Evolutionary conservation across 257 asterid species (phyloP).

Genomic region (Rubia yunnanensis): DNA sequence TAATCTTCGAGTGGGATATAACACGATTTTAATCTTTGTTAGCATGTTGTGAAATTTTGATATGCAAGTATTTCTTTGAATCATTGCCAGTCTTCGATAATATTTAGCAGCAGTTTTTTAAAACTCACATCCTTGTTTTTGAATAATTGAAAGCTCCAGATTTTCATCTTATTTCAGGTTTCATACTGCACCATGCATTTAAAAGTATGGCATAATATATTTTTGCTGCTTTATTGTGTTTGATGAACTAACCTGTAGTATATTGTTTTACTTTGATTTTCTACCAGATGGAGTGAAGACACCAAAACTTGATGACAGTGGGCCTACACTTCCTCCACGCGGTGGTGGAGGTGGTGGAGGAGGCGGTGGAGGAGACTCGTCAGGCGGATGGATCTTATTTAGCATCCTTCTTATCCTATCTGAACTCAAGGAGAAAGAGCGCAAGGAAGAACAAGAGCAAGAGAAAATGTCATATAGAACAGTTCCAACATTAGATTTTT

Average conservation of each 20-base stretch:
- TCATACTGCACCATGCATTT: slow-evolving; percentile 1
- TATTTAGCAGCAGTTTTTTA: neutral
- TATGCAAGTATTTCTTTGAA: neutral
- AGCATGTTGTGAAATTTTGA: neutral
- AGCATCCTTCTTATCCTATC: slow-evolving; percentile 5
- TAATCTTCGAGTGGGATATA: neutral
- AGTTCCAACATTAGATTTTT: neutral
- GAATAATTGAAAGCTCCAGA: neutral
- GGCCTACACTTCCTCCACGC: slow-evolving; percentile 10
- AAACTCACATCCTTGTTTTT: neutral
- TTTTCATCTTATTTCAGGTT: neutral
- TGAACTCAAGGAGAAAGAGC: slow-evolving; percentile 3
- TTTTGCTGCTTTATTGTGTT: neutral
- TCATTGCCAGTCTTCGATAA: no score
- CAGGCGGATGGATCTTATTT: slow-evolving; percentile 11
- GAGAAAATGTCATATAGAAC: neutral
- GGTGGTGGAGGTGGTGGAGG: slow-evolving; percentile 5
- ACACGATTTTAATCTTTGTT: no score
- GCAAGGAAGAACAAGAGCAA: slow-evolving; percentile 3
- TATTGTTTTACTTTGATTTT: neutral
- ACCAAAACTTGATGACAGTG: slow-evolving; percentile 5
- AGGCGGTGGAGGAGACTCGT: slow-evolving; percentile 6
- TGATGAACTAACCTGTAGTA: neutral
- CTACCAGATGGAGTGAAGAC: slow-evolving; percentile 1
- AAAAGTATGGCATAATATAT: neutral